Evolutionary conservation across 2,329 filamentous ascomycete species (phyloP).

Genomic region (Aspergillus sp.): DNA sequence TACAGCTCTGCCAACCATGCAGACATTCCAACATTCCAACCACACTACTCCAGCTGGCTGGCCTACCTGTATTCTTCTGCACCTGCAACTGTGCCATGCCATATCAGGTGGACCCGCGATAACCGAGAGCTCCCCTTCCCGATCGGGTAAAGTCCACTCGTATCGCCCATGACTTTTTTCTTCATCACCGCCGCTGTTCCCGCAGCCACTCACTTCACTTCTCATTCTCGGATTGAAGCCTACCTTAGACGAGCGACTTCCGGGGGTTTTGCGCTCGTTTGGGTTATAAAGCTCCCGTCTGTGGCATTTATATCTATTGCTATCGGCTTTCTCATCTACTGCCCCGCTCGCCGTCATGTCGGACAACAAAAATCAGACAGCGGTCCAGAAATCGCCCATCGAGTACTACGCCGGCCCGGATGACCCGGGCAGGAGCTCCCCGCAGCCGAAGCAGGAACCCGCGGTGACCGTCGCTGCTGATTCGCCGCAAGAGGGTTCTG

Average conservation of each 20-base stretch:
- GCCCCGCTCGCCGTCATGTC: constrained; percentile 17
- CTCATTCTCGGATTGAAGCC: neutral
- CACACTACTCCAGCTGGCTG: no score
- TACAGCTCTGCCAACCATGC: no score
- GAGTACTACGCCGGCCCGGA: no score
- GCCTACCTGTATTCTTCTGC: constrained; percentile 3
- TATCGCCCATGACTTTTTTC: constrained; percentile 3
- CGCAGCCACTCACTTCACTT: constrained; percentile 4
- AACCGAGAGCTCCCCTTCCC: no score
- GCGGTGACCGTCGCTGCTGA: constrained; percentile 9
- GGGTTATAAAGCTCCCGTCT: constrained; percentile 39
- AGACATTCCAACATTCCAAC: no score
- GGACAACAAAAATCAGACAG: constrained; percentile 16
- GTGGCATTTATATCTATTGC: neutral
- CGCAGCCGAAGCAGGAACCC: constrained; percentile 12
- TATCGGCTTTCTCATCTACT: neutral
- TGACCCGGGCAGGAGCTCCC: constrained; percentile 2
- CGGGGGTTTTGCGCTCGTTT: constrained; percentile 49
- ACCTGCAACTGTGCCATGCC: constrained; percentile 7
- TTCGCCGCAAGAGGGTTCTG: constrained; percentile 8
- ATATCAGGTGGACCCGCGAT: no score
- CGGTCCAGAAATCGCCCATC: constrained; percentile 14
- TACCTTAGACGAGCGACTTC: constrained; percentile 43
- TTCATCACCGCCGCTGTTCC: constrained; percentile 7
- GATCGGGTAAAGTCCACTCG: neutral